Base-by-base conservation (phyloP, 2,329 filamentous ascomycete genomes). In the Chaetomiaceae sp. region DNA sequence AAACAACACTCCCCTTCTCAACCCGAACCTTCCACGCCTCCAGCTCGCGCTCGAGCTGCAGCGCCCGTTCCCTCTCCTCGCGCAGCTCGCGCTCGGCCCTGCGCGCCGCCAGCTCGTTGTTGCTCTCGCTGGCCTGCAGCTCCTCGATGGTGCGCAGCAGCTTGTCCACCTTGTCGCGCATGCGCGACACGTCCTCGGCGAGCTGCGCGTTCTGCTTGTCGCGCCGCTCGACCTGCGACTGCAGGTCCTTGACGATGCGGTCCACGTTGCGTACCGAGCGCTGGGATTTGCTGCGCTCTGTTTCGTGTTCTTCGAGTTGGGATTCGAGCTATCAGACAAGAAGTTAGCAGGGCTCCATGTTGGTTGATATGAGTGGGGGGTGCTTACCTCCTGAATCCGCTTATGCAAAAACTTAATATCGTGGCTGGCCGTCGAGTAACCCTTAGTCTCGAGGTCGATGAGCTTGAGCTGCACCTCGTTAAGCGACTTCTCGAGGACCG, bases 391-490 rank as follows among this genome's bases (percentile, higher is more conserved):
- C 75, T 96, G 91, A 61, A 99, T 90, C 47, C 92, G 84, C 66
- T 91, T 92, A 72, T 96, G 89, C 65, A 97, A 73, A 75, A 96
- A 97, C 66, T 94, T 88, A 62, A 97, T 89, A 71, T 97, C 92
- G 65, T 96, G 90, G 69, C 91, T 96, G 22, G 89, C 89, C 60
- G 87, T 95, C 19, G 91, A 94, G 72, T 95, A 97, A 49, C 91
- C 91, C 76, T 97, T 97, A 39, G 94, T 97, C 74, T 99, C 92
- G 8, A 97, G 79, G 68, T 97, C 94, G 48, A 99, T 87, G 52
- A 95, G 83, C 66, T 85, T 85, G 49, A 97, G 81, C 71, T 97
- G 92, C 23, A 92, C 79, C 69, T 99, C 92, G 69, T 91, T 96
- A 47, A 95, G 77, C 51, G 82, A 83, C 76, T 96, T 96, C 74